phyloP scores from a whole-genome alignment of 1,284 basidiomycete genomes.

The Puccinia polysora region DNA sequence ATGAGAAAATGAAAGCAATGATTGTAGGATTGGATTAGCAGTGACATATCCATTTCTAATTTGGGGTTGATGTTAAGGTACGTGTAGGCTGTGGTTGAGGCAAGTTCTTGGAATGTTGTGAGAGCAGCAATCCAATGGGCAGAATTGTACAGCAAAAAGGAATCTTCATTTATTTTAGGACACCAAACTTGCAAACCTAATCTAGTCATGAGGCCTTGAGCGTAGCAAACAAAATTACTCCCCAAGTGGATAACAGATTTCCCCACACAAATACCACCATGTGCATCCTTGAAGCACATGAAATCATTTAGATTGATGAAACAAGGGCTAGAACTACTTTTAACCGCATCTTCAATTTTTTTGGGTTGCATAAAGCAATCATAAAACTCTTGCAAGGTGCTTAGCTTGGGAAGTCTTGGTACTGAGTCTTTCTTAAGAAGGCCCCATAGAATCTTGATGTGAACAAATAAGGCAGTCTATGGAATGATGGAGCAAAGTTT shows the following conservation, averaged over 20 bases:
- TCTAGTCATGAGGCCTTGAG: slow-evolving; percentile 14
- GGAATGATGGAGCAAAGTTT: not conserved
- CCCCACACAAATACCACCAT: not conserved
- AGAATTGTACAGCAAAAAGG: slow-evolving; percentile 12
- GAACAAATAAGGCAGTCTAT: slow-evolving; percentile 16
- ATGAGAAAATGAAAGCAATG: slow-evolving; percentile 25
- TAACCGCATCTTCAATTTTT: slow-evolving; percentile 10
- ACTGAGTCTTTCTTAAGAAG: slow-evolving; percentile 22
- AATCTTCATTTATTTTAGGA: slow-evolving; percentile 8
- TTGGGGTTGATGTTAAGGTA: slow-evolving; percentile 12
- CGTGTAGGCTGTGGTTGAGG: not conserved
- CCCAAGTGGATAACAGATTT: slow-evolving; percentile 8
- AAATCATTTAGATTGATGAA: not conserved
- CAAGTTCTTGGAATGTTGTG: slow-evolving; percentile 19
- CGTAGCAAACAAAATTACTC: slow-evolving; percentile 19
- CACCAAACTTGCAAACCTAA: slow-evolving; percentile 15
- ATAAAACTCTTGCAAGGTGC: slow-evolving; percentile 17
- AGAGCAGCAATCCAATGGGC: slow-evolving; percentile 32
- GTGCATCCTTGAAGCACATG: not conserved
- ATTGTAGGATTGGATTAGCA: slow-evolving; percentile 20
- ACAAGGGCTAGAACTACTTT: not conserved
- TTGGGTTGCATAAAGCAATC: not conserved
- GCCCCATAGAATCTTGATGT: slow-evolving; percentile 33
- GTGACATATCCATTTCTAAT: not conserved
- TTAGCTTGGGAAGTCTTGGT: not conserved